A percentile compares a stretch with the other conserved stretches of the same genome.
Evolutionary conservation across 73 alveolate species (phyloP).

Genomic region (Breviolum minutum): DNA sequence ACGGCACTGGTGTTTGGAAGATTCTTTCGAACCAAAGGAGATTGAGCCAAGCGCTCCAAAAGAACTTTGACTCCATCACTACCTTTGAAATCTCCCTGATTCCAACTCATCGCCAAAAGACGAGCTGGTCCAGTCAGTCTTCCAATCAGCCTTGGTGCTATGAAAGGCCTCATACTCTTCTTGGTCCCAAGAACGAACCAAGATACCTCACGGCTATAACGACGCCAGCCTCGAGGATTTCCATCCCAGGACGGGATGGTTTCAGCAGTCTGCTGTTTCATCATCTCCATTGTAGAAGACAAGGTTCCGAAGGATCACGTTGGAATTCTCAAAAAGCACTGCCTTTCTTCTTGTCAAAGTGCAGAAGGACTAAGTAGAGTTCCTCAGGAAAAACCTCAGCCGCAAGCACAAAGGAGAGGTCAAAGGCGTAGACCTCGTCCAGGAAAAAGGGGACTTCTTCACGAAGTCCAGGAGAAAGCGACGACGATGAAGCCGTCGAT

Average conservation of each 20-base stretch:
- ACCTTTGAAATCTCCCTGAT: background rate
- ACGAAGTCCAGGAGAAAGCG: background rate
- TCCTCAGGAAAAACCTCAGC: background rate
- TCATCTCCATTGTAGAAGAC: too few relatives aligned
- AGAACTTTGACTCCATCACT: background rate
- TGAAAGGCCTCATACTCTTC: background rate
- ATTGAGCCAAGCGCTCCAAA: background rate
- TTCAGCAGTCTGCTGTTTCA: background rate
- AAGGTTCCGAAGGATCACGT: background rate
- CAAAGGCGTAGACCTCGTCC: background rate
- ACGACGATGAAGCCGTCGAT: background rate
- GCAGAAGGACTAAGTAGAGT: too few relatives aligned
- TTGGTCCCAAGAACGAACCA: background rate
- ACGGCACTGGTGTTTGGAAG: constrained; percentile 5
- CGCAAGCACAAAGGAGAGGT: background rate
- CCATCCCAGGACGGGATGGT: constrained; percentile 11
- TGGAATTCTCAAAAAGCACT: background rate
- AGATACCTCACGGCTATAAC: background rate
- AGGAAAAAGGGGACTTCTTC: background rate
- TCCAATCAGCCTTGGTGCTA: background rate
- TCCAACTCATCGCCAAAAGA: background rate
- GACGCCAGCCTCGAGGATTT: background rate
- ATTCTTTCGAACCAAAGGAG: constrained; percentile 6
- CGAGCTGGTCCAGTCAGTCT: background rate
- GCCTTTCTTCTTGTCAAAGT: background rate